Conservation (phyloP, 1,139 yeast genomes). For the Geotrichum citri-aurantii region DNA sequence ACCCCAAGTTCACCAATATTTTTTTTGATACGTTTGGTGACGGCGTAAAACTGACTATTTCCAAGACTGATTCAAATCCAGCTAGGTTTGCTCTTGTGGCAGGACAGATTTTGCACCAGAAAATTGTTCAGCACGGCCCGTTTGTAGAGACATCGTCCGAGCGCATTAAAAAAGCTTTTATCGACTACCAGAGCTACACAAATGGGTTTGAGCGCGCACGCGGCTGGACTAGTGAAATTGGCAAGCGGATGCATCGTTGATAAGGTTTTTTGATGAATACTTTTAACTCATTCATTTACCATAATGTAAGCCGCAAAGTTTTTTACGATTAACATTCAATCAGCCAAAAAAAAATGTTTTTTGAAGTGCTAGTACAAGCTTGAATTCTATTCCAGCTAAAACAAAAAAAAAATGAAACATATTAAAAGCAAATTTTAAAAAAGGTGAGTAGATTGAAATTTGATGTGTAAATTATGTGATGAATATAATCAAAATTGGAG, state of each 20-base stretch:
- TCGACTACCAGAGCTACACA: conserved; percentile 20
- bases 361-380: no score
- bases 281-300: no score
- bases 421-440: no score
- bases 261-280: background rate
- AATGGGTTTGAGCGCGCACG: conserved; percentile 63
- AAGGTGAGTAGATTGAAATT: no score
- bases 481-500: no score
- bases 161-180: conserved; percentile 54
- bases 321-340: no score
- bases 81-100: conserved; percentile 44
- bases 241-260: background rate
- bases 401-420: no score
- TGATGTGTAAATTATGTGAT: no score
- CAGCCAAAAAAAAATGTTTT: no score
- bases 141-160: conserved; percentile 61
- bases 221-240: conserved; percentile 62
- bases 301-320: no score
- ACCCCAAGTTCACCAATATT: conserved; percentile 42
- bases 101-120: conserved; percentile 63
- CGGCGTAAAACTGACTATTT: conserved; percentile 27
- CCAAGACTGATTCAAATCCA: conserved; percentile 21
- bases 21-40: conserved; percentile 35
- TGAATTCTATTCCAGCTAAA: no score
- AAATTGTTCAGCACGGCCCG: conserved; percentile 73